Evolutionary conservation across 139 green algal species (phyloP).

Genomic region (Chlorella vulgaris): DNA sequence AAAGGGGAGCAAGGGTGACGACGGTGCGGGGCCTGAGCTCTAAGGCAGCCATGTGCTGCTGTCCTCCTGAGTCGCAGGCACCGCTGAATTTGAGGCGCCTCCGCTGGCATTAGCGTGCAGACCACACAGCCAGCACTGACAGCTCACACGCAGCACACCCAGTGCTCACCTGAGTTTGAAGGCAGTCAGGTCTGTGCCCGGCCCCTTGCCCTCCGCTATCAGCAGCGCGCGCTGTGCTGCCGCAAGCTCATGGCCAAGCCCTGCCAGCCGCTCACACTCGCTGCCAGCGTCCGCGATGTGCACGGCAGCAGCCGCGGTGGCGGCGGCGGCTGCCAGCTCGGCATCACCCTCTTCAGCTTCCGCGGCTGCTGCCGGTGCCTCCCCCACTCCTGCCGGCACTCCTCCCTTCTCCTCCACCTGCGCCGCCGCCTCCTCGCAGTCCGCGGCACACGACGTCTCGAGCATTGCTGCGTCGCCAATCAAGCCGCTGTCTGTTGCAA

Average conservation of each 20-base stretch:
- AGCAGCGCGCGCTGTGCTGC: constrained; percentile 29
- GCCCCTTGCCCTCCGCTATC: constrained; percentile 17
- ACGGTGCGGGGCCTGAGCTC: too few relatives aligned
- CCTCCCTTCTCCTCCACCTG: not conserved
- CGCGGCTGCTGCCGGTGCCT: not conserved
- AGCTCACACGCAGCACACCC: too few relatives aligned
- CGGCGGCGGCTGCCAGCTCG: not conserved
- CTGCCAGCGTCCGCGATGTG: not conserved
- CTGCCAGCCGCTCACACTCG: constrained; percentile 33
- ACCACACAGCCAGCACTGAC: not conserved
- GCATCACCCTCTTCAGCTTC: not conserved
- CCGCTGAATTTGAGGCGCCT: too few relatives aligned
- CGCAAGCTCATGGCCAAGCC: constrained; percentile 32
- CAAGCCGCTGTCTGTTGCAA: not conserved
- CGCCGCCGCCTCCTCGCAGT: not conserved
- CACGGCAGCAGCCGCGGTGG: not conserved
- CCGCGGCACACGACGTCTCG: not conserved
- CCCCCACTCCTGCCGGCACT: not conserved
- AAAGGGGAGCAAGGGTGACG: not conserved
- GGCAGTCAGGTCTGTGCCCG: not conserved
- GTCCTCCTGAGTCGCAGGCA: not conserved
- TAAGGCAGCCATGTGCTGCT: too few relatives aligned
- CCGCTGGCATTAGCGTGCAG: not conserved
- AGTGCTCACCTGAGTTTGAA: constrained; percentile 12
- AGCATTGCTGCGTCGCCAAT: not conserved